Base-by-base conservation (phyloP, 345 rosid genomes). In the Xanthoceras sorbifolium region DNA sequence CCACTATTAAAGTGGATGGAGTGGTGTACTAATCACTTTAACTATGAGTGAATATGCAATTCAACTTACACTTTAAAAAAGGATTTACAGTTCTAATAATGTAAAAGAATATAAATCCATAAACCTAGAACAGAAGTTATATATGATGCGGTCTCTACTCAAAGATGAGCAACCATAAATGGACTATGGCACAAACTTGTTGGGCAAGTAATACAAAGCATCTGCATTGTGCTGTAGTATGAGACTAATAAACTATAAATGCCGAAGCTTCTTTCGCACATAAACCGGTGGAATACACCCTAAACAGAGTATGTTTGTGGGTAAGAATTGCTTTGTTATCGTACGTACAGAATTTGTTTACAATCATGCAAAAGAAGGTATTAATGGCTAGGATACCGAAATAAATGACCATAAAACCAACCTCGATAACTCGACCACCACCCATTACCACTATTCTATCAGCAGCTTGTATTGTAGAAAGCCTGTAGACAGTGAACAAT, bases 361-460 rank as follows among this genome's bases (percentile, higher is more conserved):
- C 69, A 34, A 40, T 46, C 44, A 74, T 1, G 6, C 17, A 10
- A 69, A 52, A 46, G n/a, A 25, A 7, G 25, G 44, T 15, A 9
- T 14, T n/a, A 57, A 57, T 44, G 48, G 10, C 57, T 31, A 50
- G 50, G 29, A 60, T 54, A 40, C 3, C 64, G 17, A 25, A 71
- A 32, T 32, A 55, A 62, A 63, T 11, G 22, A 59, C 28, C 15
- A 6, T 54, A 28, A 64, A 20, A 72, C 76, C 20, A 86, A 96
- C 98, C 99, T 96, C 97, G 22, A 89, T 80, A 6, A 96, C 85
- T 79, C 76, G 85, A 81, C 98, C 99, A 62, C 87, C 75, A 63
- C 88, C 92, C 98, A 96, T 92, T 69, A 90, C 98, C 76, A 96
- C 93, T 34, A 96, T 93, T 78, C 91, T 85, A 81, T 96, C 96